Evolutionary conservation across 2,329 filamentous ascomycete genomes (phyloP), one percentile per base, ranked within the genome.

Genomic region (Xylariales sp.): DNA sequence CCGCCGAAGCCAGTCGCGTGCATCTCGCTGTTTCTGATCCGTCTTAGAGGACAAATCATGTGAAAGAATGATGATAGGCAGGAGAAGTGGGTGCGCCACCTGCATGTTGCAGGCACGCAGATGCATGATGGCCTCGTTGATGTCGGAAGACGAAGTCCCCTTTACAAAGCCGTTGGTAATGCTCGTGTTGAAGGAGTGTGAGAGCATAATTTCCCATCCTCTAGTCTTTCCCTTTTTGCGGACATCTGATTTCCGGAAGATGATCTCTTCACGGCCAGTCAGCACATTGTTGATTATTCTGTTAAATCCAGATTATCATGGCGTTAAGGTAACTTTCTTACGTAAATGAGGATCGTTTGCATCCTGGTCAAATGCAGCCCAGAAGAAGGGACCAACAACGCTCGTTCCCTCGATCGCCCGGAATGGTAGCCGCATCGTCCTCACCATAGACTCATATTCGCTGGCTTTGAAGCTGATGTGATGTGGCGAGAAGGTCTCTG

Each of bases 211-310:
- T 59, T 82, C 78, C 76, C 76, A 82, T 30, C 78, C 78, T 39
- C 78, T 72, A 13, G 78, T 82, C 51, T 67, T 69, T 44, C 76
- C 77, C 60, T 76, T 80, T 54, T 82, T 82, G 35, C 75, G 73
- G 23, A 82, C 78, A 50, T 82, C 78, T n/a, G 74, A 79, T 57
- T 82, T 82, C 47, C 78, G 73, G 52, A 77, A 78, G 42, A 82
- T 69, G 47, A 82, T 74, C 50, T 82, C 72, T 76, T 40, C 3
- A 6, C 10, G 5, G 15, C n/a, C 10, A 34, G n/a, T 45, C 19
- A 42, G 37, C 13, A 7, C 27, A 35, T 17, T 4, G 32, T 52
- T 13, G 6, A 33, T 33, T 11, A 18, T 30, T 15, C 7, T 10
- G 29, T 30, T 38, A 52, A 48, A 40, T 7, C 18, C 18, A 27